phyloP scores from a whole-genome alignment of 805 yeast species.

The Cyberlindnera xylosilytica region DNA sequence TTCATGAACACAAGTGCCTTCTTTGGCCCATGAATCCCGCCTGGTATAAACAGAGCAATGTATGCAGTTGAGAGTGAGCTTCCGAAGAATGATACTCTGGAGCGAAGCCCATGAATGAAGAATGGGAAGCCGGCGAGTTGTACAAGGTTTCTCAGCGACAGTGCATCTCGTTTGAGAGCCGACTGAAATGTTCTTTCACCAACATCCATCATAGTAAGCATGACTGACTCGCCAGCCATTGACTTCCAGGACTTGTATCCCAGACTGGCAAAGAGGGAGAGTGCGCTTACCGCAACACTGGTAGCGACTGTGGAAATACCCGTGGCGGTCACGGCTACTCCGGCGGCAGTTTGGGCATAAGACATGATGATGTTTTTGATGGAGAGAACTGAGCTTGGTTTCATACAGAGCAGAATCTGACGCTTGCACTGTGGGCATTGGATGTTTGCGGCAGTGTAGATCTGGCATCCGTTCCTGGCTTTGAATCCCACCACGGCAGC shows the following conservation, averaged over 20 bases:
- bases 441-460: conserved; percentile 3
- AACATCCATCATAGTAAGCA: conserved; percentile 29
- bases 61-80: conserved; percentile 25
- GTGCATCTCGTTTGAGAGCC: conserved; percentile 12
- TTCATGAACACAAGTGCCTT: conserved; percentile 4
- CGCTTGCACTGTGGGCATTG: conserved; percentile 15
- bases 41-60: neutral
- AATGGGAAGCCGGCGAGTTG: conserved; percentile 31
- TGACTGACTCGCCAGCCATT: conserved; percentile 33
- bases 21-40: conserved; percentile 9
- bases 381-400: conserved; percentile 9
- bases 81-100: neutral
- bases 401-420: conserved; percentile 8
- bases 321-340: conserved; percentile 14
- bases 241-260: conserved; percentile 30
- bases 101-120: conserved; percentile 27
- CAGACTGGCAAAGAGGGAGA: conserved; percentile 21
- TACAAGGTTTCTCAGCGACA: conserved; percentile 11
- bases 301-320: conserved; percentile 24
- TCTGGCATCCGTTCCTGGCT: conserved; percentile 2
- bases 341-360: neutral
- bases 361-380: conserved; percentile 1
- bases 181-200: conserved; percentile 14
- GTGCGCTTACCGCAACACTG: conserved; percentile 23
- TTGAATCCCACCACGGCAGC: conserved; percentile 7